phyloP scores from a whole-genome alignment of 2,329 filamentous ascomycete species.

The Lecanicillium sp. region DNA sequence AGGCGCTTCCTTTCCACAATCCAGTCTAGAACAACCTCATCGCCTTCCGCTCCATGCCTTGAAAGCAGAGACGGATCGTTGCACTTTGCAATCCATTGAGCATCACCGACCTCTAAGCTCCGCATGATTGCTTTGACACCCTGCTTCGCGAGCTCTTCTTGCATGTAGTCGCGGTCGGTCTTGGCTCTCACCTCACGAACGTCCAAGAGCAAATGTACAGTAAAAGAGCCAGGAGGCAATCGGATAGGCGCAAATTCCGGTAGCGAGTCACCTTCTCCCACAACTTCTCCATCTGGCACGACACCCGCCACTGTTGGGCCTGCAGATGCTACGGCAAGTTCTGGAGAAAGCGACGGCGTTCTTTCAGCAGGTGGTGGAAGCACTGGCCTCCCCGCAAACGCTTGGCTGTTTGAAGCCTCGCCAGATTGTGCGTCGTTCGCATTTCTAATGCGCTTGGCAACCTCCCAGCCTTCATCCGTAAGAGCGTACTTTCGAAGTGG shows the following conservation, averaged over 20 bases:
- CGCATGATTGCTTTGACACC: slow-evolving; percentile 59
- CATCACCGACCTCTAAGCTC: slow-evolving; percentile 64
- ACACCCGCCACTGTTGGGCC: background rate
- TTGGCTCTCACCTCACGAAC: slow-evolving; percentile 65
- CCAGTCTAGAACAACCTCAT: slow-evolving; percentile 69
- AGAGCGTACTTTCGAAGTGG: slow-evolving; percentile 61
- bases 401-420: slow-evolving; percentile 9
- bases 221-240: slow-evolving; percentile 58
- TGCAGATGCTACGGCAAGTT: slow-evolving; percentile 9
- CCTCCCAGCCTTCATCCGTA: slow-evolving; percentile 72
- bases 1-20: slow-evolving; percentile 75
- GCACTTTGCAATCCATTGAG: slow-evolving; percentile 71
- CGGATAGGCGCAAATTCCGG: slow-evolving; percentile 50
- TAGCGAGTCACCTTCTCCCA: slow-evolving; percentile 16
- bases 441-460: slow-evolving; percentile 55
- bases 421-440: slow-evolving; percentile 30
- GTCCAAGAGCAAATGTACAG: slow-evolving; percentile 65
- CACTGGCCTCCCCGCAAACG: slow-evolving; percentile 3
- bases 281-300: slow-evolving; percentile 5
- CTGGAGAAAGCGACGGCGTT: slow-evolving; percentile 12
- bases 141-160: slow-evolving; percentile 59
- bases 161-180: slow-evolving; percentile 69
- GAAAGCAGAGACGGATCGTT: slow-evolving; percentile 48
- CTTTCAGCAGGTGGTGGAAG: slow-evolving; percentile 5
- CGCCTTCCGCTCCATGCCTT: slow-evolving; percentile 50